Evolutionary conservation across 1,139 yeast species (phyloP), one percentile per base, ranked within the genome.

Genomic region (Sugiyamaella paludigena): DNA sequence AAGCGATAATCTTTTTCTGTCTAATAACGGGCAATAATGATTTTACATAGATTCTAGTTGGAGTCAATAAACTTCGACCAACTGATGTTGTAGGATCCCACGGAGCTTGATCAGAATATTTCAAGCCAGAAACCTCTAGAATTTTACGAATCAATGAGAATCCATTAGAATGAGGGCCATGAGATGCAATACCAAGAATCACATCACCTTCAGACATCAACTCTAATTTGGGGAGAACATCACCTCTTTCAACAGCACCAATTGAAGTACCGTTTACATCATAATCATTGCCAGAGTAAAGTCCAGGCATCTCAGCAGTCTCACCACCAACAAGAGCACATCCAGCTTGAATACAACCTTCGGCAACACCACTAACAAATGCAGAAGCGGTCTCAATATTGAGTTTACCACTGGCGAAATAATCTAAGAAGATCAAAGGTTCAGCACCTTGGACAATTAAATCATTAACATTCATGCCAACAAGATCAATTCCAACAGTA

Each of bases 291-390:
- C 83, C 89, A 51, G 83, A 86, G 65, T 94, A 94, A 85, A 94
- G 88, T 58, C 98, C 98, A 36, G 99, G 99, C 99, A 94, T 94
- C 76, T 94, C 99, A 50, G 96, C 87, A 43, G 99, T 94, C 71
- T 94, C 98, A 58, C 98, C 99, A 49, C 99, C 99, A 53, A 94
- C 97, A 54, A 94, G 77, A 7, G 99, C 98, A 77, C 98, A 92
- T 11, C 96, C 96, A 34, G 98, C 88, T 61, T 81, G 80, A 56
- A 84, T 83, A 76, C 99, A 94, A 47, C 98, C 99, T 58, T 87
- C 86, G 42, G 97, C 97, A 55, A 94, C 98, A 68, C 98, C 98
- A 54, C 81, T 76, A 44, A 94, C 98, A 62, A 94, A 94, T 57
- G 82, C 84, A 35, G 95, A 83, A 7, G 98, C 96, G 39, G 87